phyloP scores from a whole-genome alignment of 345 rosid genomes.

The Syzygium oleosum region DNA sequence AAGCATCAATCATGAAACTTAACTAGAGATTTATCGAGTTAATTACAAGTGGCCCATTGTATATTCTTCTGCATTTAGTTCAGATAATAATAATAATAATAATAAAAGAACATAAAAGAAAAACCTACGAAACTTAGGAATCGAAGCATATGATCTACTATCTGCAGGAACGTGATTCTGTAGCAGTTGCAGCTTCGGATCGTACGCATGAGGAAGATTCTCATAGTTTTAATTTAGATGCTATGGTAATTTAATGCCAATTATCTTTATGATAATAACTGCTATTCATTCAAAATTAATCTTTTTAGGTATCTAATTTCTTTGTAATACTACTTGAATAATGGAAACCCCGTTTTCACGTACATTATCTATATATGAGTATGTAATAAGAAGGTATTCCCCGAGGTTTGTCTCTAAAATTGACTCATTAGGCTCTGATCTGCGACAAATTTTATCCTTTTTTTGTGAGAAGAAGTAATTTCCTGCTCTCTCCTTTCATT shows the following conservation, averaged over 20 bases:
- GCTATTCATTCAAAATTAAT: neutral
- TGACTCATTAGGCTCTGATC: accelerated
- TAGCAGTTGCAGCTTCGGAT: neutral
- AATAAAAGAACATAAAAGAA: neutral
- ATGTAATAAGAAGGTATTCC: neutral
- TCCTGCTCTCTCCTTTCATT: too few relatives aligned
- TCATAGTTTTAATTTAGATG: neutral
- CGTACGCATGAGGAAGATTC: neutral
- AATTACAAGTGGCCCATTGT: too few relatives aligned
- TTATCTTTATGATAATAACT: neutral
- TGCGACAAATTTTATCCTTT: neutral
- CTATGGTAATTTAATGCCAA: neutral
- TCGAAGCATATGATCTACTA: neutral
- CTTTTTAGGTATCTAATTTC: neutral
- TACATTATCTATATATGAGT: neutral
- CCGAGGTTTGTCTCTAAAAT: neutral
- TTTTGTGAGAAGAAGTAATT: neutral
- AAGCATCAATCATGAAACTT: neutral
- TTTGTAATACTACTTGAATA: neutral
- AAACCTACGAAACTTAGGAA: neutral
- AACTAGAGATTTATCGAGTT: neutral
- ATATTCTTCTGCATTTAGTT: neutral
- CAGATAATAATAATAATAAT: accelerated
- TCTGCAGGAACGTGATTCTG: neutral
- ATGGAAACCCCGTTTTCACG: neutral